Conservation (phyloP, 176 grass and related monocot genomes). For the Otatea glauca region DNA sequence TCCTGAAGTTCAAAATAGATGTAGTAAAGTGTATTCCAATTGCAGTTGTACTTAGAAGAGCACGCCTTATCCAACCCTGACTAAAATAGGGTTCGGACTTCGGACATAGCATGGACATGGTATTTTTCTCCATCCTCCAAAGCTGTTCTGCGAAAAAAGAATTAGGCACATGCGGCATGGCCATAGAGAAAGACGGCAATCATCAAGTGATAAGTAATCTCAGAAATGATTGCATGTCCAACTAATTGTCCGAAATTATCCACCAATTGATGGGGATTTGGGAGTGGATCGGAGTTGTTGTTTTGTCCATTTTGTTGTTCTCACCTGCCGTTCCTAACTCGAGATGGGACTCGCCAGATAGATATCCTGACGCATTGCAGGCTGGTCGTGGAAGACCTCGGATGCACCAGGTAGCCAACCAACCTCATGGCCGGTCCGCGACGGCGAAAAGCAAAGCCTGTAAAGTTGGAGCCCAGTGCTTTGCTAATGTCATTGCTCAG, state of each 20-base stretch:
- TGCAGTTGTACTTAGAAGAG: neutral
- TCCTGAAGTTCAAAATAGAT: neutral
- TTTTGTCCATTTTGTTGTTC: constrained; percentile 46
- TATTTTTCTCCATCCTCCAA: constrained; percentile 43
- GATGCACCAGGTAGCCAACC: constrained; percentile 39
- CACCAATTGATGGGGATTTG: no score
- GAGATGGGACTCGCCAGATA: constrained; percentile 4
- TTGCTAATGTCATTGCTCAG: neutral
- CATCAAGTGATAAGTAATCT: constrained; percentile 3
- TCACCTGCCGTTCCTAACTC: constrained; percentile 56
- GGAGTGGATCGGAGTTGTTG: no score
- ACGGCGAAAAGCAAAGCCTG: constrained; percentile 5
- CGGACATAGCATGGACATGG: neutral
- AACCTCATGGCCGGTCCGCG: constrained; percentile 36
- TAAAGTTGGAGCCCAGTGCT: neutral
- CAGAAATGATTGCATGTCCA: constrained; percentile 20
- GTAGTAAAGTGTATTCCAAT: constrained; percentile 29
- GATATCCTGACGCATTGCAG: constrained; percentile 7
- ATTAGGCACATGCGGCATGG: neutral
- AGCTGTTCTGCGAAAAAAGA: neutral
- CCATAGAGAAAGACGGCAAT: neutral
- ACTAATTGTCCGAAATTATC: no score
- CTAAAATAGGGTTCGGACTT: neutral
- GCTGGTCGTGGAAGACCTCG: constrained; percentile 1
- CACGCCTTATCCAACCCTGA: constrained; percentile 32